phyloP scores from a whole-genome alignment of 106 monocot species.

The Apostasia ramifera region DNA sequence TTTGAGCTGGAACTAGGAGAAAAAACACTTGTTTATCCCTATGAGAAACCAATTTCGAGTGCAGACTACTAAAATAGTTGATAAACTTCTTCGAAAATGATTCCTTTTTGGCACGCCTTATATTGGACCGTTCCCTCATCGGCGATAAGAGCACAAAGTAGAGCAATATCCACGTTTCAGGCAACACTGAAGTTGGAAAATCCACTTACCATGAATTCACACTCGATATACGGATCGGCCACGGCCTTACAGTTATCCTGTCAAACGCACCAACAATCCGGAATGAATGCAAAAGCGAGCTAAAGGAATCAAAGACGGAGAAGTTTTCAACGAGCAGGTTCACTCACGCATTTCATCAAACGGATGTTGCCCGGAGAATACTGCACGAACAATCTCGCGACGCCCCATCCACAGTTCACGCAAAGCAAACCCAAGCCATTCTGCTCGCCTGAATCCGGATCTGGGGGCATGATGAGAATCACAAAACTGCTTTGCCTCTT shows the following conservation, averaged over 20 bases:
- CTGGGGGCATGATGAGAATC: not conserved
- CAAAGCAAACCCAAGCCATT: conserved; percentile 23
- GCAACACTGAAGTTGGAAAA: not conserved
- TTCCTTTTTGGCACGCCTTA: no score
- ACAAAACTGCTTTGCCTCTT: no score
- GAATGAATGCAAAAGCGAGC: not conserved
- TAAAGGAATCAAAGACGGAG: not conserved
- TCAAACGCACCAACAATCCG: not conserved
- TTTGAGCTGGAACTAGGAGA: no score
- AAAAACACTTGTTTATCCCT: no score
- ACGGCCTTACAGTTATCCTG: conserved; percentile 77
- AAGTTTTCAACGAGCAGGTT: not conserved
- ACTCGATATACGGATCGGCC: conserved; percentile 95
- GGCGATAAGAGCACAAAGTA: no score
- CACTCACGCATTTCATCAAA: conserved; percentile 76
- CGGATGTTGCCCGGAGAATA: conserved; percentile 89
- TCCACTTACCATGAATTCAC: conserved; percentile 76
- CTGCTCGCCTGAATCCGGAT: not conserved
- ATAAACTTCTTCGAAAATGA: no score
- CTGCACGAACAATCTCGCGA: conserved; percentile 43
- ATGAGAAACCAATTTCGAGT: no score
- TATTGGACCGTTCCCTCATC: no score
- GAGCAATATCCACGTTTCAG: no score
- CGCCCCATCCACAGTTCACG: conserved; percentile 43
- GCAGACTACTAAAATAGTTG: no score